phyloP scores from a whole-genome alignment of 192 early-diverging fungal species.

The Borealophlyctis nickersoniae region DNA sequence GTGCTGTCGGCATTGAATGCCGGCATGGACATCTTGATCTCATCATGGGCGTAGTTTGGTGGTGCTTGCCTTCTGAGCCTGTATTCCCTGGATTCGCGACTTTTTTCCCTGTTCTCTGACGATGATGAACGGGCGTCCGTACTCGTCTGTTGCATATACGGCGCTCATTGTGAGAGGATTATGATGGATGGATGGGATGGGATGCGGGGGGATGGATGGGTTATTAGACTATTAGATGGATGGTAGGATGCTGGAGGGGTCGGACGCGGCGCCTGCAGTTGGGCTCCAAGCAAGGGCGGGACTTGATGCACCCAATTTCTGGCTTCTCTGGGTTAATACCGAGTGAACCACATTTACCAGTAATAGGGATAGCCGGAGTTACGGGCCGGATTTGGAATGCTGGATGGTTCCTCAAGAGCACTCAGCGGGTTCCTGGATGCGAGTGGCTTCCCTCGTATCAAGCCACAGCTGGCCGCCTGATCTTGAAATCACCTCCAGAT shows the following conservation, averaged over 20 bases:
- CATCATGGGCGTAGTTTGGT: background rate
- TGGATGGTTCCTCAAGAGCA: too few species aligned
- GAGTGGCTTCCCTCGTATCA: too few species aligned
- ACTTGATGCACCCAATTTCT: too few species aligned
- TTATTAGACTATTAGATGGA: background rate
- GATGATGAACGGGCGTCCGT: conserved; percentile 98
- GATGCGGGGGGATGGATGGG: conserved; percentile 10
- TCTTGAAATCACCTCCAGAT: too few species aligned
- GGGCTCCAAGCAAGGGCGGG: too few species aligned
- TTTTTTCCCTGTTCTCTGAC: conserved; percentile 95
- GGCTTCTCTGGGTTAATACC: too few species aligned
- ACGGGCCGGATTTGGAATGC: too few species aligned
- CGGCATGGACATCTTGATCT: background rate
- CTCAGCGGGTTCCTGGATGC: too few species aligned
- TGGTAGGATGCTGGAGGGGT: background rate
- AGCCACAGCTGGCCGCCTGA: too few species aligned
- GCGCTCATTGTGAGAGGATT: conserved; percentile 17
- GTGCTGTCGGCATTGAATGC: background rate
- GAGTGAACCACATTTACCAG: too few species aligned
- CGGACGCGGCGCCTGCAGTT: background rate
- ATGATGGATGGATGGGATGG: conserved; percentile 1
- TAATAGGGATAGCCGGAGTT: too few species aligned
- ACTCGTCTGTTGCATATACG: conserved; percentile 94
- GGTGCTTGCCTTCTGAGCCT: conserved; percentile 87
- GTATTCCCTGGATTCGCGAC: conserved; percentile 82